A percentile compares a stretch with the other conserved stretches of the same genome.
Evolutionary conservation across 2,329 filamentous ascomycete species (phyloP).

Genomic region (Ilyonectria sp.): DNA sequence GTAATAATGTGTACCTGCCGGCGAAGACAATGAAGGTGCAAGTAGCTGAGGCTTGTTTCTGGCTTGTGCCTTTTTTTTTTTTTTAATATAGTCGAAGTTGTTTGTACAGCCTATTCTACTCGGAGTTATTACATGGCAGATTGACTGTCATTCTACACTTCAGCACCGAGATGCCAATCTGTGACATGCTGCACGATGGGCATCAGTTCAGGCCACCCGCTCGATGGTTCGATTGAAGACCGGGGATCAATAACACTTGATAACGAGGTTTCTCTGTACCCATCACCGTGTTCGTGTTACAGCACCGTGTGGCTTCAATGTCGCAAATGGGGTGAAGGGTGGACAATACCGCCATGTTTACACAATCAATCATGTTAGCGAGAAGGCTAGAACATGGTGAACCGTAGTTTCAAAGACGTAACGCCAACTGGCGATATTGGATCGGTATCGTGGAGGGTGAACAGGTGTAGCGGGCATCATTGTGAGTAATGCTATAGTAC

Average conservation of each 20-base stretch:
- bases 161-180: background rate
- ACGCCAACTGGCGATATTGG: no score
- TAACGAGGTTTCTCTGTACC: background rate
- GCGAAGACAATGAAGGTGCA: background rate
- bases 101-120: background rate
- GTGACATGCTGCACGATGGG: background rate
- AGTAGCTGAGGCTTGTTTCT: no score
- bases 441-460: background rate
- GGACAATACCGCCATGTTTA: background rate
- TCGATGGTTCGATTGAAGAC: background rate
- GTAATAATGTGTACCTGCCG: background rate
- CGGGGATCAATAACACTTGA: background rate
- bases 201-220: background rate
- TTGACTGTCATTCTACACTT: background rate
- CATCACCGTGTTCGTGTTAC: background rate
- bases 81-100: background rate
- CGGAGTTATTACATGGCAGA: background rate
- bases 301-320: constrained; percentile 12
- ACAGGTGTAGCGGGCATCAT: background rate
- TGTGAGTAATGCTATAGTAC: background rate
- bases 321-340: background rate
- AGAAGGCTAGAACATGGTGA: constrained; percentile 1
- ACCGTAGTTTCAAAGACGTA: background rate
- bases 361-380: constrained; percentile 3
- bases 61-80: background rate